Percentiles rank a stretch among this genome's conserved stretches.
These are phyloP conservation scores for Cicer arietinum DNA, from an alignment of 306 rosid genomes.

Conservation along the genomic window DNA sequence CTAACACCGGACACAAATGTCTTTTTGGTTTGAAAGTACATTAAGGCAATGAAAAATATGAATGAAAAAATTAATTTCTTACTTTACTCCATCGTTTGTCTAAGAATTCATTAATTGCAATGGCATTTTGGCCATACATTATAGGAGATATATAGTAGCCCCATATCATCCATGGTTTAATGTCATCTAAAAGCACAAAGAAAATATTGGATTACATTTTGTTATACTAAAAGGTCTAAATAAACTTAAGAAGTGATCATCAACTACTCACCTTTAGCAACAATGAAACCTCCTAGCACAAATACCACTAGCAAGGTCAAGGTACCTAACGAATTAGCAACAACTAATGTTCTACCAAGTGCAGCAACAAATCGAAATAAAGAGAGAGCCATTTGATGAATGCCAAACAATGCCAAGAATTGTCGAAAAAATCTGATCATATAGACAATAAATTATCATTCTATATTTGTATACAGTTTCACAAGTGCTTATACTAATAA, in stretches of 20 bases:
- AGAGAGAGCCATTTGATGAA: conserved; percentile 74
- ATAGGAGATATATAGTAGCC: conserved; percentile 78
- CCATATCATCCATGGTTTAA: conserved; percentile 78
- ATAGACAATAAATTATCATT: conserved; percentile 1
- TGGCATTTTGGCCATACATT: conserved; percentile 93
- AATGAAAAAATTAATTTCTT: conserved; percentile 32
- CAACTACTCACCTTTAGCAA: conserved; percentile 53
- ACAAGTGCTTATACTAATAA: no score
- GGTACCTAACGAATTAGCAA: conserved; percentile 57
- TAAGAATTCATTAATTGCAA: conserved; percentile 77
- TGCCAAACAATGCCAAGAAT: conserved; percentile 56
- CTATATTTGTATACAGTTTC: not conserved
- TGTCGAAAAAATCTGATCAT: conserved; percentile 65
- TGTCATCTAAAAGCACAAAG: conserved; percentile 57
- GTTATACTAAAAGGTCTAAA: not conserved
- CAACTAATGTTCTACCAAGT: conserved; percentile 59
- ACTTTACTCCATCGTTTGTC: conserved; percentile 81
- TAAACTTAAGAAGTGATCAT: conserved; percentile 20
- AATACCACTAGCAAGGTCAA: conserved; percentile 54
- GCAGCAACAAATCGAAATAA: conserved; percentile 68
- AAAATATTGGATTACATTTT: not conserved
- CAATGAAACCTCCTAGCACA: conserved; percentile 69
- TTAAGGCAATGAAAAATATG: conserved; percentile 12
- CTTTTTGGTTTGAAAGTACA: not conserved
- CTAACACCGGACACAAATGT: not conserved